A percentile compares a stretch with the other conserved stretches of the same genome.
These are phyloP conservation scores for Kuraishia ogatae DNA, from an alignment of 805 yeast genomes.

Conservation along the genomic window DNA sequence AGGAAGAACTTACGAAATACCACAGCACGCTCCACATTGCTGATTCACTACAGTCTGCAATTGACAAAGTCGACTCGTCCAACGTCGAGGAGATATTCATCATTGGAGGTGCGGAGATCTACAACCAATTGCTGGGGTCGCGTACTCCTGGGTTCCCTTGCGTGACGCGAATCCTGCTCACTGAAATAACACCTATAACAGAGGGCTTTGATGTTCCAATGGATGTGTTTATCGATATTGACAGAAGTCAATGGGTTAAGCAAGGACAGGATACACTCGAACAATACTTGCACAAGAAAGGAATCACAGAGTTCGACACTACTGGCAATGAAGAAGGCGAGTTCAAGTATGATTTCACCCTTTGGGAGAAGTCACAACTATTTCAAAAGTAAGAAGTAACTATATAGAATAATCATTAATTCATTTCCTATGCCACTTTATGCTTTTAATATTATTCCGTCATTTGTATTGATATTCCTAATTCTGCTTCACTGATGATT, in stretches of 20 bases:
- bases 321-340: constrained; percentile 27
- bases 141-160: constrained; percentile 18
- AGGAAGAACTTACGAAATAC: constrained; percentile 16
- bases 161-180: constrained; percentile 53
- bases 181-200: constrained; percentile 46
- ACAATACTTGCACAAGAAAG: constrained; percentile 29
- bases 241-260: constrained; percentile 27
- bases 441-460: background rate
- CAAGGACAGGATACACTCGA: constrained; percentile 25
- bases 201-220: constrained; percentile 32
- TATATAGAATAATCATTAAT: background rate
- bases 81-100: constrained; percentile 56
- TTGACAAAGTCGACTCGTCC: constrained; percentile 6
- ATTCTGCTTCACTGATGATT: background rate
- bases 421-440: background rate
- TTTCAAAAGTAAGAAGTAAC: background rate
- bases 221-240: constrained; percentile 61
- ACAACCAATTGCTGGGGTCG: constrained; percentile 34
- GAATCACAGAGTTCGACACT: constrained; percentile 16
- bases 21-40: constrained; percentile 17
- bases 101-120: constrained; percentile 91
- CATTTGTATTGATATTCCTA: background rate
- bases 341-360: constrained; percentile 47
- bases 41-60: constrained; percentile 34
- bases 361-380: constrained; percentile 39